Base-by-base conservation (phyloP, 352 stramenopile species). In the Phytopythium montanum region DNA sequence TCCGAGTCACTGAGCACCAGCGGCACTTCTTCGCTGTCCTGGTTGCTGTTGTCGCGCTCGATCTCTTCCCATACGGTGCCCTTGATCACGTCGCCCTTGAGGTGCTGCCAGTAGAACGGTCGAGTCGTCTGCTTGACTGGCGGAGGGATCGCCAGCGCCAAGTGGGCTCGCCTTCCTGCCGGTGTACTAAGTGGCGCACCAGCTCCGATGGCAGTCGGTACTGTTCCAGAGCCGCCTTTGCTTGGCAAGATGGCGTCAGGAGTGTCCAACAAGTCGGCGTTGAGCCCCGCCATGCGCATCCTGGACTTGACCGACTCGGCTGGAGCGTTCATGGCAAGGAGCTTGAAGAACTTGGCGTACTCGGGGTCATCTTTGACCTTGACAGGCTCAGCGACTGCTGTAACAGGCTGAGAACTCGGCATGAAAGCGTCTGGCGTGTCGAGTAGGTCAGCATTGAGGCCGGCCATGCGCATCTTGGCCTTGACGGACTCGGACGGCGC, bases 41-140 rank as follows among this genome's bases (percentile, higher is more conserved):
- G 64, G 21, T 76, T 83, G 23, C 31, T 73, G 29, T 70, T 65
- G 28, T 90, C 74, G 14, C 74, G 76, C 14, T 92, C 82, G 5
- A 90, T 74, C 31, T 92, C 83, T 58, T 89, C 80, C 80, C 83
- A 92, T 52, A 92, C 81, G n/a, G 79, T 92, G 25, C 75, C 80
- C 55, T 71, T 73, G 44, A 92, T 89, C 2, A 67, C 59, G 36
- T 92, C 76, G 4, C 62, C 70, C 19, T 78, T 75, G 7, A 92
- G 56, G 1, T 90, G 77, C 50, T 92, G 83, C 83, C 83, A 92
- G 42, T 92, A 92, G 23, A 92, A 86, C 0, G 83, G 71, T 2
- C 80, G 70, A 0, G 79, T 92, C 3, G 75, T 86, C 8, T 79
- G 63, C 58, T 88, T 90, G 29, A 71, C 39, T 1, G 64, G 72